These are phyloP conservation scores for Sugiyamaella neomexicana DNA, from an alignment of 1,139 yeast species.

Conservation along the genomic window DNA sequence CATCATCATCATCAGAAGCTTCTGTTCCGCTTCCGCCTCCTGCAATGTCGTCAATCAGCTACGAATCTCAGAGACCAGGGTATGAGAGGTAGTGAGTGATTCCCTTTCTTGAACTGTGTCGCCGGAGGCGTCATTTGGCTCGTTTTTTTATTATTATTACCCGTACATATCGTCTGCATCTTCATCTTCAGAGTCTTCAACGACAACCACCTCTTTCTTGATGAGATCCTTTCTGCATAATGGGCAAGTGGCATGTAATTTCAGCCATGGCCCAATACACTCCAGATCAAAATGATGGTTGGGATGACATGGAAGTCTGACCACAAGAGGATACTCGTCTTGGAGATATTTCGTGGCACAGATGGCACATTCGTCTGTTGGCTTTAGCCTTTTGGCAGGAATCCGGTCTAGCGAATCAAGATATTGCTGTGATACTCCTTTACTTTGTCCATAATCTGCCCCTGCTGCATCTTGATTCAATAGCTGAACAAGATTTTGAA, in stretches of 20 bases:
- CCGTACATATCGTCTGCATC: conserved; percentile 81
- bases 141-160: conserved; percentile 37
- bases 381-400: conserved; percentile 49
- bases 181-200: conserved; percentile 64
- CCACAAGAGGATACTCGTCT: conserved; percentile 79
- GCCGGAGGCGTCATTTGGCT: not conserved
- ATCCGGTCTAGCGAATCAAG: conserved; percentile 78
- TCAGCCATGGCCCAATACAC: conserved; percentile 88
- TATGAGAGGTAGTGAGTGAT: conserved; percentile 12
- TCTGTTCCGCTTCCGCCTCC: conserved; percentile 22
- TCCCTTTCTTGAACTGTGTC: not conserved
- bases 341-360: conserved; percentile 73
- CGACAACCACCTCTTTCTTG: conserved; percentile 47
- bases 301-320: conserved; percentile 69
- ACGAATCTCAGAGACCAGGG: conserved; percentile 24
- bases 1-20: not conserved
- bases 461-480: conserved; percentile 24
- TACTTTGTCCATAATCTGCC: conserved; percentile 16
- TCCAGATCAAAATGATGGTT: conserved; percentile 83
- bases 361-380: conserved; percentile 68
- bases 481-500: conserved; percentile 27
- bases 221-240: conserved; percentile 75
- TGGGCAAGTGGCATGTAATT: conserved; percentile 80
- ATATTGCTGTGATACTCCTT: conserved; percentile 69
- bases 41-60: conserved; percentile 19